These are phyloP conservation scores for Kwoniella shandongensis DNA, from an alignment of 768 basidiomycete species.

Conservation along the genomic window DNA sequence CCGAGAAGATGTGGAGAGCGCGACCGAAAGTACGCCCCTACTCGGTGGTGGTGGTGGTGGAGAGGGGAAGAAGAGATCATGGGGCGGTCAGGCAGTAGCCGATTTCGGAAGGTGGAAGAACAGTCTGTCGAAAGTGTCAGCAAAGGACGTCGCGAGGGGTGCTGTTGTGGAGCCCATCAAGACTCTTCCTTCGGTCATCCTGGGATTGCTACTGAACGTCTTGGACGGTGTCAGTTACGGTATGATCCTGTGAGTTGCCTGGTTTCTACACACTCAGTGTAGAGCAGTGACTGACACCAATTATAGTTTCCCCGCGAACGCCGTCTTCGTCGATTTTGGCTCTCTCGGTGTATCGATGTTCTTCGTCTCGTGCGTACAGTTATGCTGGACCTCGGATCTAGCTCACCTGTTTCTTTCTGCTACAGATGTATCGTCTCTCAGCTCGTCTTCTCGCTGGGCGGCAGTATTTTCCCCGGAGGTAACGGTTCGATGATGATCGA, in stretches of 20 bases:
- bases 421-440: conserved; percentile 74
- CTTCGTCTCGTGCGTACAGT: conserved; percentile 67
- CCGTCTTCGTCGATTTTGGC: conserved; percentile 76
- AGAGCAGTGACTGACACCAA: neutral
- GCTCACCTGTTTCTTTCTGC: conserved; percentile 14
- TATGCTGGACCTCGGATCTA: too few species aligned
- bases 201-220: conserved; percentile 82
- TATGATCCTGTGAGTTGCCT: conserved; percentile 60
- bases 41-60: conserved; percentile 12
- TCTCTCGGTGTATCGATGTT: conserved; percentile 94
- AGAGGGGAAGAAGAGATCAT: conserved; percentile 11
- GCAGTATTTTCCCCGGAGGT: conserved; percentile 71
- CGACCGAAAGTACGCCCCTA: conserved; percentile 32
- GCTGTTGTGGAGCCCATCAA: conserved; percentile 47
- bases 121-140: conserved; percentile 37
- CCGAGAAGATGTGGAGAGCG: conserved; percentile 21
- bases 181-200: conserved; percentile 72
- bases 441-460: conserved; percentile 78
- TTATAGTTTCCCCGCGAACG: conserved; percentile 75
- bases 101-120: conserved; percentile 15
- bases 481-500: conserved; percentile 80
- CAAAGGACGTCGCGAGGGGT: conserved; percentile 36
- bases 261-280: neutral
- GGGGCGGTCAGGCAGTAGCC: conserved; percentile 15
- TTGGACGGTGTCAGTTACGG: conserved; percentile 95